phyloP scores from a whole-genome alignment of 257 asterid species.

The Fraxinus excelsior region DNA sequence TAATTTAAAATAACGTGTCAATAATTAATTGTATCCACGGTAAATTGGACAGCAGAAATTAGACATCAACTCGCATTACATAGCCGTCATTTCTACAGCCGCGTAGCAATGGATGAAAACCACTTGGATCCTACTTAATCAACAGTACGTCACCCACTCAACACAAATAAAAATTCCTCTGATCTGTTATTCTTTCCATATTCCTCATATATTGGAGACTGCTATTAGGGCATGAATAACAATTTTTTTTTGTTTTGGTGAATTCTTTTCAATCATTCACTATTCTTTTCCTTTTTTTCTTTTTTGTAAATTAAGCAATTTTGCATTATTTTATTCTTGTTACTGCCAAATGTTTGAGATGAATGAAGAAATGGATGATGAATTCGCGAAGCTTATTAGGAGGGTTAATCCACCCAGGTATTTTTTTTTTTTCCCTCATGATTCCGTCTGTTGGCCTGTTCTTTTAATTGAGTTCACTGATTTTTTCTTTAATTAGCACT shows the following conservation, averaged over 20 bases:
- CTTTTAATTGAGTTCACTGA: not conserved
- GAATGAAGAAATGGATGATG: conserved; percentile 58
- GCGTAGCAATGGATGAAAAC: too few relatives aligned
- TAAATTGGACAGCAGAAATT: too few relatives aligned
- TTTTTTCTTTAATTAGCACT: not conserved
- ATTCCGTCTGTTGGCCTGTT: not conserved
- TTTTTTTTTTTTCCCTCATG: not conserved
- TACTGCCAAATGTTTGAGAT: conserved; percentile 33
- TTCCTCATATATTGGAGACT: not conserved
- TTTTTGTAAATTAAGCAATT: not conserved
- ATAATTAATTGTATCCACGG: too few relatives aligned
- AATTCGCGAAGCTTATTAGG: conserved; percentile 67
- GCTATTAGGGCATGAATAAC: conserved; percentile 27
- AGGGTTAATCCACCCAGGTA: conserved; percentile 83
- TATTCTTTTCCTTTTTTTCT: not conserved
- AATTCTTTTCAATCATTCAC: not conserved
- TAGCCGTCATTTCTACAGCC: too few relatives aligned
- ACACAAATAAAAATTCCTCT: too few relatives aligned
- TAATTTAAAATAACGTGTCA: too few relatives aligned
- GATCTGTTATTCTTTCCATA: too few relatives aligned
- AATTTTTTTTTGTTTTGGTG: not conserved
- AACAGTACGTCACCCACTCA: too few relatives aligned
- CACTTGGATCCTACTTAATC: too few relatives aligned
- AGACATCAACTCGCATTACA: too few relatives aligned
- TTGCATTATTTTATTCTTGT: not conserved